phyloP scores from a whole-genome alignment of 192 early-diverging fungal species.

The Coemansia sp. region DNA sequence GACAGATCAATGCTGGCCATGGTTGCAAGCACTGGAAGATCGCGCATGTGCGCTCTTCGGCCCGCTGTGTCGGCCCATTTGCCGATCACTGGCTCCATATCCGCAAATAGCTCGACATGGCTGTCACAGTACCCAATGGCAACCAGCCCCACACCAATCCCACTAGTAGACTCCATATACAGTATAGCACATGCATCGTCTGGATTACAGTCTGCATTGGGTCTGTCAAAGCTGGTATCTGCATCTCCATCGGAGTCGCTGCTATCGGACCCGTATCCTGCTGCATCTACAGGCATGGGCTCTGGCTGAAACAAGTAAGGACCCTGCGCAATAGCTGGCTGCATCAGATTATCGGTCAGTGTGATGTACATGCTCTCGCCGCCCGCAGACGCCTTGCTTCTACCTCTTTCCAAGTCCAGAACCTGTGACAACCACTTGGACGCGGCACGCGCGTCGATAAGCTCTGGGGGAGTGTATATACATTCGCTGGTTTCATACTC shows the following conservation, averaged over 20 bases:
- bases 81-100: slow-evolving; percentile 57
- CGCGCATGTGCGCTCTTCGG: slow-evolving; percentile 9
- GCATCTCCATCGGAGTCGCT: slow-evolving; percentile 9
- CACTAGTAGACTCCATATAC: slow-evolving; percentile 45
- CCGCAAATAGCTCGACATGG: slow-evolving; percentile 63
- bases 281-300: slow-evolving; percentile 21
- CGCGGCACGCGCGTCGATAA: slow-evolving; percentile 34
- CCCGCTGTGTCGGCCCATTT: slow-evolving; percentile 28
- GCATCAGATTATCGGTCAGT: slow-evolving; percentile 18
- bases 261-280: slow-evolving; percentile 23
- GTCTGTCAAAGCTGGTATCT: neutral
- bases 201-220: slow-evolving; percentile 14
- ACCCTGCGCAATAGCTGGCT: slow-evolving; percentile 31
- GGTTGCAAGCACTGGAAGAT: slow-evolving; percentile 56
- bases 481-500: slow-evolving; percentile 36
- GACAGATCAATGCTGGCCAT: slow-evolving; percentile 58
- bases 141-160: slow-evolving; percentile 53
- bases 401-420: slow-evolving; percentile 17
- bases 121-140: slow-evolving; percentile 62
- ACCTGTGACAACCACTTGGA: slow-evolving; percentile 30
- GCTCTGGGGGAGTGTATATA: slow-evolving; percentile 44
- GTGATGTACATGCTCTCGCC: slow-evolving; percentile 27
- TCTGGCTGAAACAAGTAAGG: slow-evolving; percentile 56
- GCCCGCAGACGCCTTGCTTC: slow-evolving; percentile 1
- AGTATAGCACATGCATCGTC: slow-evolving; percentile 47